These are phyloP conservation scores for Agaricus subrufescens DNA, from an alignment of 768 basidiomycete species.

Conservation along the genomic window DNA sequence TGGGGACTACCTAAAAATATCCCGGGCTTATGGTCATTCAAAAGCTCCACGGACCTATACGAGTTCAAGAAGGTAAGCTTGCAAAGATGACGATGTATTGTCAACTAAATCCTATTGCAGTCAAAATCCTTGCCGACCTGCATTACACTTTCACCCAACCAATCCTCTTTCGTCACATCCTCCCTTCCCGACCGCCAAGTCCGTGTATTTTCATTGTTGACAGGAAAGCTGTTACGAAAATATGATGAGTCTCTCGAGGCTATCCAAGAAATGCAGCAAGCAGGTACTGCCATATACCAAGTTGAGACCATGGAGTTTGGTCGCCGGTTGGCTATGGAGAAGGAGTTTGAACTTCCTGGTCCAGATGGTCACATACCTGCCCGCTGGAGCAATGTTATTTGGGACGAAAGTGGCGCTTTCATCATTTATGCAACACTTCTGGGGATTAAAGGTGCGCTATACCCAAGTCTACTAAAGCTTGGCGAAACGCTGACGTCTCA, in stretches of 20 bases:
- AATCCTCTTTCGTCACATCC: slow-evolving; percentile 87
- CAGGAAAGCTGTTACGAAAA: slow-evolving; percentile 84
- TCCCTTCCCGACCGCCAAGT: slow-evolving; percentile 93
- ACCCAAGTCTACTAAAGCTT: not conserved
- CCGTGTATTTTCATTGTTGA: slow-evolving; percentile 87
- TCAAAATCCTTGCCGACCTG: slow-evolving; percentile 90
- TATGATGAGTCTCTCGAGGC: slow-evolving; percentile 94
- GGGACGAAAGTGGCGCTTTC: slow-evolving; percentile 97
- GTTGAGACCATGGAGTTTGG: slow-evolving; percentile 99
- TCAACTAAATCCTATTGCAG: slow-evolving; percentile 33
- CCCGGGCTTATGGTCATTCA: slow-evolving; percentile 82
- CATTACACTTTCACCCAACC: slow-evolving; percentile 86
- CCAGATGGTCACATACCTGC: slow-evolving; percentile 69
- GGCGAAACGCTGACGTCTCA: not conserved
- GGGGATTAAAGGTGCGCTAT: slow-evolving; percentile 81
- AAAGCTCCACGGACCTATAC: slow-evolving; percentile 89
- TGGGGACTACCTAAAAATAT: slow-evolving; percentile 80
- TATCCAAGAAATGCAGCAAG: slow-evolving; percentile 98
- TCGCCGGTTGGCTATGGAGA: slow-evolving; percentile 87
- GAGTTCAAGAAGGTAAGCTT: slow-evolving; percentile 90
- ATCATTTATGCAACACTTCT: slow-evolving; percentile 89
- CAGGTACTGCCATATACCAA: slow-evolving; percentile 86
- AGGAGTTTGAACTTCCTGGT: slow-evolving; percentile 82
- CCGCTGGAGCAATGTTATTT: slow-evolving; percentile 85
- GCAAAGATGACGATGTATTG: not conserved